Conservation (phyloP, 352 stramenopile species). For the Phytophthora sojae region DNA sequence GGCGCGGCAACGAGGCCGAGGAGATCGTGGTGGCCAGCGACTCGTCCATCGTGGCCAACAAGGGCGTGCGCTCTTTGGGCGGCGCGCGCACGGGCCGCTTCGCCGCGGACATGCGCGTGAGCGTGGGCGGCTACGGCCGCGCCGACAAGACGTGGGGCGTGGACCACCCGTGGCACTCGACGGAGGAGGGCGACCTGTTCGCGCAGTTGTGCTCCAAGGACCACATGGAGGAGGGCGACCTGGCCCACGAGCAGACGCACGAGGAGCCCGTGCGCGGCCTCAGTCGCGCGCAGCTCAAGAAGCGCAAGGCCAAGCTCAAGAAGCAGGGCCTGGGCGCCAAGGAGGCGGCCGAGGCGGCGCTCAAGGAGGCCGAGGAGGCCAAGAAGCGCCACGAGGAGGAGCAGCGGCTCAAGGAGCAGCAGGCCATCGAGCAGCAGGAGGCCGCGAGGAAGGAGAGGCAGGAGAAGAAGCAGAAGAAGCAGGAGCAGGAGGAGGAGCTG, state of each 20-base stretch:
- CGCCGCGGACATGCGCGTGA: slow-evolving; percentile 81
- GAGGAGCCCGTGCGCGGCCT: slow-evolving; percentile 54
- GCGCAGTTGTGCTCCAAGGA: slow-evolving; percentile 59
- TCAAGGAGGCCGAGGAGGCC: slow-evolving; percentile 44
- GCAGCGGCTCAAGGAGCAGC: slow-evolving; percentile 17
- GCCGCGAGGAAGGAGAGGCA: slow-evolving; percentile 35
- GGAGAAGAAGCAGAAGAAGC: slow-evolving; percentile 34
- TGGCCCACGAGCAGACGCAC: slow-evolving; percentile 46
- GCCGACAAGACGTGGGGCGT: slow-evolving; percentile 83
- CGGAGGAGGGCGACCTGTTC: slow-evolving; percentile 56
- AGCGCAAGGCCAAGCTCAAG: slow-evolving; percentile 79
- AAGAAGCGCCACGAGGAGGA: slow-evolving; percentile 40
- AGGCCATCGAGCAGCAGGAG: slow-evolving; percentile 21
- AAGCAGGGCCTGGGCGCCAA: slow-evolving; percentile 54
- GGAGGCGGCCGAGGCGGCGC: slow-evolving; percentile 35
- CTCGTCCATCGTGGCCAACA: slow-evolving; percentile 70
- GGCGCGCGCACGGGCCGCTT: slow-evolving; percentile 69
- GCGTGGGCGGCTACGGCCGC: slow-evolving; percentile 75
- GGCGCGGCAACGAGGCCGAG: slow-evolving; percentile 64
- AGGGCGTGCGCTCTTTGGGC: slow-evolving; percentile 65
- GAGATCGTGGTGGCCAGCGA: slow-evolving; percentile 72
- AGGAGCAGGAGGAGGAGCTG: slow-evolving; percentile 29
- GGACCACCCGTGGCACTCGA: slow-evolving; percentile 83
- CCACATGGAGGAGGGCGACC: slow-evolving; percentile 66
- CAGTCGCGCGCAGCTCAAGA: slow-evolving; percentile 82